Evolutionary conservation across 257 asterid genomes (phyloP).

Genomic region (Mentha longifolia): DNA sequence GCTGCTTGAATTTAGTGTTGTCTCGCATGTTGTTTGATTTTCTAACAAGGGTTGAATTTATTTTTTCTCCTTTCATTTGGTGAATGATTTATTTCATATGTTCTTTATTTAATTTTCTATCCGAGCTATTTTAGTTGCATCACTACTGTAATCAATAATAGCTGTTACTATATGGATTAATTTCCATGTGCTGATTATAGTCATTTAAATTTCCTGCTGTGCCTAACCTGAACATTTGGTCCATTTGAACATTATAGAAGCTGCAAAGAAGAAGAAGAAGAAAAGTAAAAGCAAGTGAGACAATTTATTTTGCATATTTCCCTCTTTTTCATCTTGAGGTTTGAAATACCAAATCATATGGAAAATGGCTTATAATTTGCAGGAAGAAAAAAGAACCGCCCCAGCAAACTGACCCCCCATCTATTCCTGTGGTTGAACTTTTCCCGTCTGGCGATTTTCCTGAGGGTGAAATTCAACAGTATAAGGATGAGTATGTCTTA

Average conservation of each 20-base stretch:
- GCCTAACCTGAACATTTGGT: conserved; percentile 27
- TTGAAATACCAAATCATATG: conserved; percentile 6
- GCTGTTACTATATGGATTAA: not conserved
- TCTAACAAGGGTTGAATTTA: not conserved
- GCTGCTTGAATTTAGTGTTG: not conserved
- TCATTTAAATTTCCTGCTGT: conserved; percentile 16
- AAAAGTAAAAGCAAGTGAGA: conserved; percentile 93
- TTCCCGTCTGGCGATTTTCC: conserved; percentile 93
- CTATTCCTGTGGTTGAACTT: conserved; percentile 81
- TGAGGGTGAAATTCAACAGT: conserved; percentile 98
- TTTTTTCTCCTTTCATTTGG: not conserved
- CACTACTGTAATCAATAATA: not conserved
- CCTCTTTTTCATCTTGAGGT: not conserved
- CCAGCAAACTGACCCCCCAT: conserved; percentile 90
- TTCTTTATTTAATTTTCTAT: conserved; percentile 1
- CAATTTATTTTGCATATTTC: conserved; percentile 14
- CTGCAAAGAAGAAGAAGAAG: conserved; percentile 94
- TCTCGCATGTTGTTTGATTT: conserved; percentile 16
- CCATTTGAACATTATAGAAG: conserved; percentile 56
- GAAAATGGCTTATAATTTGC: conserved; percentile 27
- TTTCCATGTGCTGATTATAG: conserved; percentile 12
- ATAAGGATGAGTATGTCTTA: conserved; percentile 87
- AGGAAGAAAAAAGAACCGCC: conserved; percentile 85
- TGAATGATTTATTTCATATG: not conserved
- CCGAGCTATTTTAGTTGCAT: not conserved